Evolutionary conservation across 1,284 basidiomycete species (phyloP), one percentile per base, ranked within the genome.

Genomic region (Trametes pubescens): DNA sequence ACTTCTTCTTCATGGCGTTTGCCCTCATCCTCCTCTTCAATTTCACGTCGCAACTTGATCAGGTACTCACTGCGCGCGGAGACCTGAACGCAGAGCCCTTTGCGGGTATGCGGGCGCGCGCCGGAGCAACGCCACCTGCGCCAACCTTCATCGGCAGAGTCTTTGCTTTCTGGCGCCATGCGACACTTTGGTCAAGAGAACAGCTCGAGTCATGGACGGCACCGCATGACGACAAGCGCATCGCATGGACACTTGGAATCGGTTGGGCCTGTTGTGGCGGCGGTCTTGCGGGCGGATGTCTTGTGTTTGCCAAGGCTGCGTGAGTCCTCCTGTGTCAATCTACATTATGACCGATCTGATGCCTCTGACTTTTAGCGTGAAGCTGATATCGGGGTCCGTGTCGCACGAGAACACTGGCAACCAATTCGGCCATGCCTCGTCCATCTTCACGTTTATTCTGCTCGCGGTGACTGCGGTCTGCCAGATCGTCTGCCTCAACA

Each of bases 181-280:
- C 81, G 11, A 86, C 92, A 76, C 73, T 75, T 35, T 82, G 82
- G 77, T 73, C 91, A 21, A 84, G 87, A 43, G 82, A 84, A 61
- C 81, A 81, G 69, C 77, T 97, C 51, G 94, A 96, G 73, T 70
- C 76, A 0, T 92, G 94, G 89, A 91, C 90, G 2, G 87, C 85
- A 22, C 81, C 89, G 5, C 90, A 93, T 66, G 89, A 92, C 68
- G 95, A 98, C 72, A 90, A 86, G 69, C 87, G 90, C 51, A 81
- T 98, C 51, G 89, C 89, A 4, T 97, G 94, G 92, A 89, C 93
- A 16, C 84, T 96, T 51, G 96, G 95, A 7, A 93, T 98, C 55
- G 91, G 90, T 0, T 98, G 95, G 95, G 92, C 94, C 1, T 94
- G 94, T 62, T 89, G 89, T 59, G 95, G 95, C 34, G 96, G 96